A percentile compares a stretch with the other conserved stretches of the same genome.
These are phyloP conservation scores for Cladosporium sp. DNA, from an alignment of 2,329 filamentous ascomycete species.

Conservation along the genomic window DNA sequence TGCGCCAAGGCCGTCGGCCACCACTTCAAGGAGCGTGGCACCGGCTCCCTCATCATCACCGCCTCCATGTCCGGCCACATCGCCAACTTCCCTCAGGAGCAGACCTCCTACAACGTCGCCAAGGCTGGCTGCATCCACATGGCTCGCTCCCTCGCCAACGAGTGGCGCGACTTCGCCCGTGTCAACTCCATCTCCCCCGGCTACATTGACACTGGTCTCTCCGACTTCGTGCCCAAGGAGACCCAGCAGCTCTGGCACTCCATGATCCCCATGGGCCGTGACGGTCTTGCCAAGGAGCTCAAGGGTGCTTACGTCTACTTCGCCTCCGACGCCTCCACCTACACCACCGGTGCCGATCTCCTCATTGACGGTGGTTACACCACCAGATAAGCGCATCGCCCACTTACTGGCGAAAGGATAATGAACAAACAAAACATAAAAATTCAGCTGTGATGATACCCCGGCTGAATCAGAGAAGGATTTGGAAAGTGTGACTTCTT, in stretches of 20 bases:
- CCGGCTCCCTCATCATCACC: slow-evolving; percentile 62
- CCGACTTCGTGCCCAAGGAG: slow-evolving; percentile 60
- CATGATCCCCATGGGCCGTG: slow-evolving; percentile 58
- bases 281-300: slow-evolving; percentile 62
- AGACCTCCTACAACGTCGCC: slow-evolving; percentile 61
- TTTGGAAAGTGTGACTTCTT: not conserved
- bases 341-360: slow-evolving; percentile 49
- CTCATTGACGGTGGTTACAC: slow-evolving; percentile 49
- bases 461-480: slow-evolving; percentile 7
- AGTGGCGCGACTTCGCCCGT: slow-evolving; percentile 66
- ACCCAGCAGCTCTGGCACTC: slow-evolving; percentile 55
- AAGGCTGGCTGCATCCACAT: slow-evolving; percentile 66
- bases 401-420: not conserved
- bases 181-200: slow-evolving; percentile 66
- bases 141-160: slow-evolving; percentile 61
- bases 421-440: not conserved
- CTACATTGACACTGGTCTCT: slow-evolving; percentile 65
- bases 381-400: slow-evolving; percentile 26
- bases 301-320: slow-evolving; percentile 57
- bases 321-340: slow-evolving; percentile 49
- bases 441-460: slow-evolving; percentile 11
- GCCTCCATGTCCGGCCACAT: slow-evolving; percentile 75
- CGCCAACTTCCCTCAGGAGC: slow-evolving; percentile 76
- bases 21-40: slow-evolving; percentile 66
- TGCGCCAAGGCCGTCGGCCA: slow-evolving; percentile 84